These are phyloP conservation scores for Hibiscus trionum DNA, from an alignment of 345 rosid species.

Conservation along the genomic window DNA sequence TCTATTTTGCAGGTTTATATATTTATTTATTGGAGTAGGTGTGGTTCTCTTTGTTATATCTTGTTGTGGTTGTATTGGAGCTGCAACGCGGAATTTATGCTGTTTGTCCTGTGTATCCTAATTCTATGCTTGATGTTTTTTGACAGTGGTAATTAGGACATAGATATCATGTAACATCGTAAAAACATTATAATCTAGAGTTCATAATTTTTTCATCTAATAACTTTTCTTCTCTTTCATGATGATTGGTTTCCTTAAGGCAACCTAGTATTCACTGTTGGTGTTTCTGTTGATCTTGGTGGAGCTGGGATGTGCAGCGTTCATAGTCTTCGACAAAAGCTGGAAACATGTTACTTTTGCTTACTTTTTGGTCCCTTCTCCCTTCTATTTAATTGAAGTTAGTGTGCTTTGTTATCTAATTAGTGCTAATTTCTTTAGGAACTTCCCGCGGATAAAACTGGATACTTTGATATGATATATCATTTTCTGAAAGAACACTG, in stretches of 20 bases:
- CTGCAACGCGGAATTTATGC: slow-evolving; percentile 70
- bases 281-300: slow-evolving; percentile 78
- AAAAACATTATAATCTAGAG: background rate
- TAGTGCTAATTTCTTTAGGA: slow-evolving; percentile 36
- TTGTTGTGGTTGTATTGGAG: slow-evolving; percentile 82
- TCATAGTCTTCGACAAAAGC: slow-evolving; percentile 76
- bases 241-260: slow-evolving; percentile 51
- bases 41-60: slow-evolving; percentile 73
- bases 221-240: slow-evolving; percentile 2
- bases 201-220: background rate
- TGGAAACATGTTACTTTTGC: slow-evolving; percentile 69
- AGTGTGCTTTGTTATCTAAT: slow-evolving; percentile 1
- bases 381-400: slow-evolving; percentile 3
- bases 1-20: slow-evolving; percentile 74
- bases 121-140: slow-evolving; percentile 4
- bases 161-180: background rate
- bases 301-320: slow-evolving; percentile 87
- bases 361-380: slow-evolving; percentile 1
- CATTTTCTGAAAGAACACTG: slow-evolving; percentile 73
- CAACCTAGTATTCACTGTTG: slow-evolving; percentile 63
- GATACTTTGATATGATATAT: slow-evolving; percentile 64
- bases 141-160: background rate
- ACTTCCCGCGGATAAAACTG: slow-evolving; percentile 80
- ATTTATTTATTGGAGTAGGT: slow-evolving; percentile 80
- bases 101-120: slow-evolving; percentile 96